Evolutionary conservation across 192 early-diverging fungal genomes (phyloP).

Genomic region (Bifiguratus adelaidae): DNA sequence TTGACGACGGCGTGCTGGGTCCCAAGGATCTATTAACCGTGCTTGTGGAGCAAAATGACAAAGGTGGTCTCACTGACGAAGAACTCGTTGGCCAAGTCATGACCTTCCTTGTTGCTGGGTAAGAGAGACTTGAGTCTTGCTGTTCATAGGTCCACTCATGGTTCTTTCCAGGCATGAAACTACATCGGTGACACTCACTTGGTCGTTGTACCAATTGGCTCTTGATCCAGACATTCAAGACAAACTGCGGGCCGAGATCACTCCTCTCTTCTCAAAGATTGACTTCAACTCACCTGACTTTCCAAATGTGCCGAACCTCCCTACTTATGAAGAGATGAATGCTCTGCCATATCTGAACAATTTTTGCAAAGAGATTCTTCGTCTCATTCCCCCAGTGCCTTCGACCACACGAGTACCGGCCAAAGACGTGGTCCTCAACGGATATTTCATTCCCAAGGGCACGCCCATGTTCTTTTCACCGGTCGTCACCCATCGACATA

Average conservation of each 20-base stretch:
- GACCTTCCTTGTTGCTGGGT: constrained; percentile 47
- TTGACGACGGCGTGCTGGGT: constrained; percentile 3
- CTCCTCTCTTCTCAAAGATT: constrained; percentile 14
- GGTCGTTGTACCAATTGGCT: constrained; percentile 39
- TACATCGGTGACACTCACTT: constrained; percentile 28
- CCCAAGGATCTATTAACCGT: constrained; percentile 31
- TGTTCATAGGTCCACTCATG: not conserved
- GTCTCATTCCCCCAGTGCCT: constrained; percentile 41
- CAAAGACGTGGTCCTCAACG: constrained; percentile 22
- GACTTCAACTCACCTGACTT: constrained; percentile 7
- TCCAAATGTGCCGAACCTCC: constrained; percentile 5
- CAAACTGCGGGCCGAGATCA: constrained; percentile 31
- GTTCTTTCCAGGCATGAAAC: constrained; percentile 33
- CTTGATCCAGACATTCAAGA: constrained; percentile 27
- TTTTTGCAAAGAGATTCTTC: constrained; percentile 37
- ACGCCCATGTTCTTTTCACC: constrained; percentile 25
- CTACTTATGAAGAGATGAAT: constrained; percentile 35
- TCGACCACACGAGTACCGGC: constrained; percentile 23
- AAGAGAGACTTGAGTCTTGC: not conserved
- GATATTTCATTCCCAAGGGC: constrained; percentile 35
- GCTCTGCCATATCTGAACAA: constrained; percentile 32
- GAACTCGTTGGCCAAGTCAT: constrained; percentile 43
- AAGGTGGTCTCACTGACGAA: constrained; percentile 18
- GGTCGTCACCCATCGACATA: constrained; percentile 22
- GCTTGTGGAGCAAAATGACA: constrained; percentile 31